These are phyloP conservation scores for Gossypium anomalum DNA, from an alignment of 345 rosid genomes.

Conservation along the genomic window DNA sequence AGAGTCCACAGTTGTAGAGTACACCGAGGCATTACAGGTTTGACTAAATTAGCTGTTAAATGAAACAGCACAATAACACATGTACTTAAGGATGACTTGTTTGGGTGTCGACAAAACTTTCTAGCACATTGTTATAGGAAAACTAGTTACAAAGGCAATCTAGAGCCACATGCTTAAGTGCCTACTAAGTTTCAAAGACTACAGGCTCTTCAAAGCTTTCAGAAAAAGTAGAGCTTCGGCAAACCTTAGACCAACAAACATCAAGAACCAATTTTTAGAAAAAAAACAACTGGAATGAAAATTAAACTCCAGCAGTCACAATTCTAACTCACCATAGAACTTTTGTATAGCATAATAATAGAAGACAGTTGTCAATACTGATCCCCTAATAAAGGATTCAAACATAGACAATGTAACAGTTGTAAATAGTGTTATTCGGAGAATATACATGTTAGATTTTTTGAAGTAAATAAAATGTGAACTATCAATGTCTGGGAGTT, in stretches of 20 bases:
- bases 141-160: neutral
- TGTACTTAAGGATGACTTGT: neutral
- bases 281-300: neutral
- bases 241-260: neutral
- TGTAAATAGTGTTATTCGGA: too few relatives aligned
- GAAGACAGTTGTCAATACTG: neutral
- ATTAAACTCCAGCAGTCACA: neutral
- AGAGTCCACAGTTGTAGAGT: constrained; percentile 24
- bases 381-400: neutral
- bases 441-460: too few relatives aligned
- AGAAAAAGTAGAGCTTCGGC: neutral
- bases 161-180: neutral
- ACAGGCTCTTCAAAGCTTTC: neutral
- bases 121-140: neutral
- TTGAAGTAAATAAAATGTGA: too few relatives aligned
- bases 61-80: neutral
- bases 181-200: neutral
- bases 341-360: neutral
- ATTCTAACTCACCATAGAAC: neutral
- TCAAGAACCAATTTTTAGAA: neutral
- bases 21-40: constrained; percentile 7
- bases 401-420: neutral
- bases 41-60: neutral
- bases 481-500: too few relatives aligned
- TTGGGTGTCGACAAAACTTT: neutral